A percentile compares a stretch with the other conserved stretches of the same genome.
phyloP scores from a whole-genome alignment of 768 basidiomycete species.

The Pleurotus platypus region DNA sequence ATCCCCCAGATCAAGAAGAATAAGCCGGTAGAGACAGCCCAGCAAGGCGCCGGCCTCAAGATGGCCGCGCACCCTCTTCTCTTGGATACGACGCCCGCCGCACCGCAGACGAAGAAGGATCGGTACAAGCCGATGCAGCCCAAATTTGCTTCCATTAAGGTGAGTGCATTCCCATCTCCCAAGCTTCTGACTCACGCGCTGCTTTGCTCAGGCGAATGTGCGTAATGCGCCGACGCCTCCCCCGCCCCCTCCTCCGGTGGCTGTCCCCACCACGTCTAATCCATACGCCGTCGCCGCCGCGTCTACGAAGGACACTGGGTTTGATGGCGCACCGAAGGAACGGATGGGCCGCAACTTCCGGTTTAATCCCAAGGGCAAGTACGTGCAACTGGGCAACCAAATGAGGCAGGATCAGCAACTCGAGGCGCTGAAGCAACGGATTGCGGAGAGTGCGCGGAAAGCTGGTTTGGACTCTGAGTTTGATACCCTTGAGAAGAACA shows the following conservation, averaged over 20 bases:
- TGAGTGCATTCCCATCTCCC: slow-evolving; percentile 20
- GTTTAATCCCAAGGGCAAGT: slow-evolving; percentile 94
- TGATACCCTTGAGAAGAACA: slow-evolving; percentile 76
- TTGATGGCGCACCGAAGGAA: slow-evolving; percentile 74
- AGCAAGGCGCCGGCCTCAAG: slow-evolving; percentile 80
- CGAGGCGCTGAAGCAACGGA: slow-evolving; percentile 88
- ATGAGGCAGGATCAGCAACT: slow-evolving; percentile 74
- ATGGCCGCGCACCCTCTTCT: slow-evolving; percentile 90
- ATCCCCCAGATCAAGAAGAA: slow-evolving; percentile 55
- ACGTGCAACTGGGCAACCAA: slow-evolving; percentile 69
- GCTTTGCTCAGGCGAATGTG: slow-evolving; percentile 55
- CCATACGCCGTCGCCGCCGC: slow-evolving; percentile 68
- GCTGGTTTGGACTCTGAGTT: slow-evolving; percentile 95
- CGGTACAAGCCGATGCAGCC: slow-evolving; percentile 98
- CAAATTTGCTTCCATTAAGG: slow-evolving; percentile 95
- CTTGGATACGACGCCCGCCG: slow-evolving; percentile 58
- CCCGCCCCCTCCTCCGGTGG: slow-evolving; percentile 33
- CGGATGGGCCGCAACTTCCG: slow-evolving; percentile 67
- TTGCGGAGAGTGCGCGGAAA: slow-evolving; percentile 89
- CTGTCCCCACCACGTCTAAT: slow-evolving; percentile 47
- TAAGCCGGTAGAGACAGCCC: slow-evolving; percentile 54
- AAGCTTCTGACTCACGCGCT: slow-evolving; percentile 2
- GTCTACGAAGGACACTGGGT: slow-evolving; percentile 54
- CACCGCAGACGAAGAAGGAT: slow-evolving; percentile 80
- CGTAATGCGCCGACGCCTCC: slow-evolving; percentile 71